Evolutionary conservation across 805 yeast genomes (phyloP), one percentile per base, ranked within the genome.

Genomic region (Kluyveromyces wickerhamii): DNA sequence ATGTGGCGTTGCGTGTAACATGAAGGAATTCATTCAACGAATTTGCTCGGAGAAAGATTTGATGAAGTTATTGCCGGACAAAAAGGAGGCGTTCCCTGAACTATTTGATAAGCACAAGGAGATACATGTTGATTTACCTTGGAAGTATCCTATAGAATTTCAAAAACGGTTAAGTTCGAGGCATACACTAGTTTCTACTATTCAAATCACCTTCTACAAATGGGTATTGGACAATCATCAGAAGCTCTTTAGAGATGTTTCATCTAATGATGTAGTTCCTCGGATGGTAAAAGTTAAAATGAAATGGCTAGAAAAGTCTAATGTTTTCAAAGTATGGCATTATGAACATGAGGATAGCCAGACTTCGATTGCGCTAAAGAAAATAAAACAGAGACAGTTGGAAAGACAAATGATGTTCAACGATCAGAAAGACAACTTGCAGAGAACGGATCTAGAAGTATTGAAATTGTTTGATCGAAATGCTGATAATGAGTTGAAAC

Each of bases 331-430:
- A 3, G 8, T 21, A 12, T 30, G 33, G 33, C 6, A 21, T 3
- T 13, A 3, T 6, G 33, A 30, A 9, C 17, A 30, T n/a, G 33
- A 30, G 11, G 15, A 5, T 3, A 30, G 33, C 14, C 33, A 21
- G 11, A 30, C 26, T 5, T 30, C 33, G 8, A 15, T 30, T n/a
- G 26, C 21, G 11, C 15, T 30, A 22, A 19, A 30, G 14, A 13
- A 21, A 21, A 30, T 30, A 21, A 20, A 30, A 21, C 26, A 30
- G 21, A 21, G 33, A 12, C 33, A 30, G 16, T 8, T 7, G 6
- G 33, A 30, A 18, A 16, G 33, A n/a, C 33, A 21, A 11, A 30
- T 13, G 16, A 30, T 30, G 7, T 30, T 30, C 21, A 19, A 30
- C 13, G 19, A 30, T 22, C 26, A 22, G 3, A n/a, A 24, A 9